These are phyloP conservation scores for Metschnikowia continentalis DNA, from an alignment of 805 yeast species.

Conservation along the genomic window DNA sequence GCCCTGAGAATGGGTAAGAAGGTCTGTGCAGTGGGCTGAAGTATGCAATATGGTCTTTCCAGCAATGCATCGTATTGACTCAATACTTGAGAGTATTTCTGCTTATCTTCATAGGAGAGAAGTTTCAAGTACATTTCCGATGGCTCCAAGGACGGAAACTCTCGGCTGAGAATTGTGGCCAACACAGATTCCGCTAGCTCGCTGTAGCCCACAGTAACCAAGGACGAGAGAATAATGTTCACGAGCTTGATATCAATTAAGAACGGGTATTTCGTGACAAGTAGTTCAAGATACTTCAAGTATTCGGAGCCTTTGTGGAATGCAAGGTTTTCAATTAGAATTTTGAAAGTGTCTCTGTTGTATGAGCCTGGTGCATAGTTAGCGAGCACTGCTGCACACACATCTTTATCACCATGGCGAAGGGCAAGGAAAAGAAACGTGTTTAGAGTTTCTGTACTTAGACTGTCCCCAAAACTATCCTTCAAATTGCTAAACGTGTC, in stretches of 20 bases:
- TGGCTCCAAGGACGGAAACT: constrained; percentile 1
- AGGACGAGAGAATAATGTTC: constrained; percentile 17
- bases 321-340: constrained; percentile 14
- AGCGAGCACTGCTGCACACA: constrained; percentile 22
- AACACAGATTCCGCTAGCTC: constrained; percentile 14
- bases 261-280: constrained; percentile 2
- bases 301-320: neutral
- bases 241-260: constrained; percentile 19
- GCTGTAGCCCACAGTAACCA: constrained; percentile 9
- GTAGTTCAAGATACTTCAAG: neutral
- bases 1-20: constrained; percentile 20
- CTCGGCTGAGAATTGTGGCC: constrained; percentile 3
- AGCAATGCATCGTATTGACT: constrained; percentile 15
- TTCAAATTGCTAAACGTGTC: constrained; percentile 19
- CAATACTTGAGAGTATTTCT: constrained; percentile 14
- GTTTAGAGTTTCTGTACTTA: constrained; percentile 21
- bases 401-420: constrained; percentile 22
- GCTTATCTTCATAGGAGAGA: constrained; percentile 21
- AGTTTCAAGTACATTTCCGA: constrained; percentile 19
- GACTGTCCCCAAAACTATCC: constrained; percentile 10
- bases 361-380: constrained; percentile 2
- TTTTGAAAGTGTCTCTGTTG: constrained; percentile 12
- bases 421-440: constrained; percentile 26
- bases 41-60: constrained; percentile 12
- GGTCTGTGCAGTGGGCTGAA: constrained; percentile 25